A percentile compares a stretch with the other conserved stretches of the same genome.
These are phyloP conservation scores for Dendryphion nanum DNA, from an alignment of 2,329 filamentous ascomycete species.

Conservation along the genomic window DNA sequence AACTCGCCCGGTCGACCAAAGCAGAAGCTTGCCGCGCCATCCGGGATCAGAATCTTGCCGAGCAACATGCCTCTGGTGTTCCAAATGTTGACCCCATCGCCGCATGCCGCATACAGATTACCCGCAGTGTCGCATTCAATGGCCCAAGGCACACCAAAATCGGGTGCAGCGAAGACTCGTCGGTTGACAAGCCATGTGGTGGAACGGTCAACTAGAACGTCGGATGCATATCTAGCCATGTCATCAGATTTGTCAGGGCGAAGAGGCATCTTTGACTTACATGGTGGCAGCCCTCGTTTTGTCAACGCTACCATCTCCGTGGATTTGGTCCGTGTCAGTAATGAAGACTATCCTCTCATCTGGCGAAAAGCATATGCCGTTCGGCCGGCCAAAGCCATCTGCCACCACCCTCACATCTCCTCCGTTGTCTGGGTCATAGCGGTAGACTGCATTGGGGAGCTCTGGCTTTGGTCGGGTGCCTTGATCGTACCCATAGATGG, in stretches of 20 bases:
- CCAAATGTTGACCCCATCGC: constrained; percentile 51
- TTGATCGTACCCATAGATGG: constrained; percentile 24
- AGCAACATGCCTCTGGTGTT: constrained; percentile 43
- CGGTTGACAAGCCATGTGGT: constrained; percentile 46
- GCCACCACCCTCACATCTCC: constrained; percentile 38
- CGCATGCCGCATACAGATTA: constrained; percentile 53
- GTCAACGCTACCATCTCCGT: constrained; percentile 1
- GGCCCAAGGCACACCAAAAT: constrained; percentile 46
- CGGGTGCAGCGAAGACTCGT: constrained; percentile 53
- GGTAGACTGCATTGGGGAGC: constrained; percentile 33
- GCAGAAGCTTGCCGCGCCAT: constrained; percentile 49
- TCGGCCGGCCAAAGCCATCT: constrained; percentile 41
- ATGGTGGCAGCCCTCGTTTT: no score
- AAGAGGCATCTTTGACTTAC: no score
- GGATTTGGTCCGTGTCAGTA: constrained; percentile 33
- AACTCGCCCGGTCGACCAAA: constrained; percentile 47
- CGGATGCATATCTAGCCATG: constrained; percentile 1
- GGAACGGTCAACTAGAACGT: neutral
- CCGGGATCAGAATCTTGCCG: constrained; percentile 29
- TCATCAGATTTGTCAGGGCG: no score
- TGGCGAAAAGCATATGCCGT: constrained; percentile 45
- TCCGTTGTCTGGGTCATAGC: constrained; percentile 38
- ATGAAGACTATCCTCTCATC: constrained; percentile 43
- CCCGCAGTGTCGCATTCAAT: constrained; percentile 54
- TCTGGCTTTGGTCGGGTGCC: constrained; percentile 20